phyloP scores from a whole-genome alignment of 352 stramenopile genomes.

The Globisporangium acanthophoron region DNA sequence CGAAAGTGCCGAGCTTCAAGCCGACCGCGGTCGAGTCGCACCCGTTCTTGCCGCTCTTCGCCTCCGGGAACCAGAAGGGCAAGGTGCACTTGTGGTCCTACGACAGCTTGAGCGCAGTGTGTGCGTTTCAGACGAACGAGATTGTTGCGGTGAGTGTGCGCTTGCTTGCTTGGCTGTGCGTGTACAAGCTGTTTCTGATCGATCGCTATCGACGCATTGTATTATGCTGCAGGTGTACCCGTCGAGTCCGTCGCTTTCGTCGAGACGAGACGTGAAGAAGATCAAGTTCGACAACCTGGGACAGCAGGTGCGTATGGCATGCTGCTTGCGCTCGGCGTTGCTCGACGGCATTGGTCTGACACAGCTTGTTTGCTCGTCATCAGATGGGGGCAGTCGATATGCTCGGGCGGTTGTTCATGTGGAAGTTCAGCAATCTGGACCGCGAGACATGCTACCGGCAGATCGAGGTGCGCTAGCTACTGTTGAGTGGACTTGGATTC shows the following conservation, averaged over 20 bases:
- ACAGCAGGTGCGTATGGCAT: conserved; percentile 42
- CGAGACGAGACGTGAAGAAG: conserved; percentile 62
- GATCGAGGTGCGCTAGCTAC: conserved; percentile 31
- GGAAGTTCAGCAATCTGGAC: conserved; percentile 78
- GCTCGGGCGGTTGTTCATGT: conserved; percentile 61
- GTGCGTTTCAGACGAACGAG: conserved; percentile 61
- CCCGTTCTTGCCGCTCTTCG: conserved; percentile 73
- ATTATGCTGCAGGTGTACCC: conserved; percentile 38
- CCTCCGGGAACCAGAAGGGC: conserved; percentile 77
- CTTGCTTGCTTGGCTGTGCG: conserved; percentile 2
- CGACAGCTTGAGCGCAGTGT: conserved; percentile 69
- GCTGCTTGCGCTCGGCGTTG: neutral
- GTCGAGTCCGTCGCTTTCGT: conserved; percentile 49
- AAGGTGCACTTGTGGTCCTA: conserved; percentile 81
- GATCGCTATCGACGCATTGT: neutral
- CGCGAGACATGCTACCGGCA: conserved; percentile 60
- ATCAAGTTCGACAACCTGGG: conserved; percentile 76
- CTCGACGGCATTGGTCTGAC: neutral
- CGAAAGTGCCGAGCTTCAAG: conserved; percentile 66
- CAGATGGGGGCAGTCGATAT: conserved; percentile 80
- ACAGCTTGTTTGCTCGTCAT: neutral
- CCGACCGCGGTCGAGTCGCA: conserved; percentile 69
- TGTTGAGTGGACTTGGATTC: neutral
- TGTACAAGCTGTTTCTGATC: neutral
- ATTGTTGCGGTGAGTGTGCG: conserved; percentile 38